Base-by-base conservation (phyloP, 2,329 filamentous ascomycete genomes). In the Aureobasidium melanogenum region DNA sequence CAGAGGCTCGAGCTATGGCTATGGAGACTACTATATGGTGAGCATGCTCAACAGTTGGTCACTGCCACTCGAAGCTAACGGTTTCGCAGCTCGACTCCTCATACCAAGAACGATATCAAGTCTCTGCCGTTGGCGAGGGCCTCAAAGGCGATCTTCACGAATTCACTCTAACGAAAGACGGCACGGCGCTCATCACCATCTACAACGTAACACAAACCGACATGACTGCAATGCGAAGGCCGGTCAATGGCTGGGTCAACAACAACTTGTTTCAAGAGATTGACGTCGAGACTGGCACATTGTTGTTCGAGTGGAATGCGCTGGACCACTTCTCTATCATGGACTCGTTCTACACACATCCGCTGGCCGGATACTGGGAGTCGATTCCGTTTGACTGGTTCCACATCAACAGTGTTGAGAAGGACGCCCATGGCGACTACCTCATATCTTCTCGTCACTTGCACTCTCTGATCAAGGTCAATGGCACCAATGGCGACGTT, bases 401-500 rank as follows among this genome's bases (percentile, higher is more conserved):
- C 68, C 79, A 82, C 67, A 77, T 83, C 68, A 81, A 82, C 69
- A 78, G 78, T 48, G 69, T 82, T 34, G 78, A 80, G 66, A 80
- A 81, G 66, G 75, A 76, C 50, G 63, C 68, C 0, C 66, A 73
- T 0, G 78, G 79, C 4, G 76, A 82, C 64, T 83, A 79, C 62
- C 66, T 82, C 15, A 72, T 84, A 34, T 82, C 80, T 0, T 74
- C 76, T 1, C 76, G 79, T 2, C 74, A 81, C 66, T 73, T 75
- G 50, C 74, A 74, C 66, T 72, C 76, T 9, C 70, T 82, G 17
- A 72, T 72, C 46, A 75, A 74, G 48, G 74, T 83, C 65, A 75
- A 76, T 62, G 69, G 71, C 9, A 71, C 71, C 9, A 69, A 24
- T 63, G 80, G 80, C 32, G 69, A 68, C 32, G 71, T 81, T 26